A percentile compares a stretch with the other conserved stretches of the same genome.
Conservation (phyloP, 2,329 filamentous ascomycete genomes). For the Colletotrichum phormii region DNA sequence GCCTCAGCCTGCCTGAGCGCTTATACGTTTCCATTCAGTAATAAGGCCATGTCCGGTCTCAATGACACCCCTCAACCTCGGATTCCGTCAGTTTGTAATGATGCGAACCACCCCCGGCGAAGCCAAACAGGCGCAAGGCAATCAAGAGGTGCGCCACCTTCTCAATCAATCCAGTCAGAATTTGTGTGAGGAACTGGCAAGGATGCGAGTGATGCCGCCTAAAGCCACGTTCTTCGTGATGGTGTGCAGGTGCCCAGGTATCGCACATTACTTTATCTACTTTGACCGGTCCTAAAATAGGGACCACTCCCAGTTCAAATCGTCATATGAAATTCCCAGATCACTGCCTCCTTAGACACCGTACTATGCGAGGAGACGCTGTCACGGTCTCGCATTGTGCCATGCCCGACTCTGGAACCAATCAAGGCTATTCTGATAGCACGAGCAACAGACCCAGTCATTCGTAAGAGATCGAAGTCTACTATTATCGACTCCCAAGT, state of each 20-base stretch:
- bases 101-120: neutral
- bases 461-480: neutral
- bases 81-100: too few relatives aligned
- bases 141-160: neutral
- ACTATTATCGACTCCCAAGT: too few relatives aligned
- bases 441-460: too few relatives aligned
- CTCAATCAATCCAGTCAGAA: neutral
- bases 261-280: neutral
- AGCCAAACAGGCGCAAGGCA: neutral
- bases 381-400: neutral
- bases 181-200: neutral
- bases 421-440: too few relatives aligned
- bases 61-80: too few relatives aligned
- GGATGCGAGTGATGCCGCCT: neutral
- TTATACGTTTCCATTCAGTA: too few relatives aligned
- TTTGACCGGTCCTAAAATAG: conserved; percentile 1
- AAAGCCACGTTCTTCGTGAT: neutral
- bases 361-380: neutral
- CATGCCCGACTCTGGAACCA: neutral
- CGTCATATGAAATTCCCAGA: neutral
- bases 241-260: neutral
- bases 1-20: too few relatives aligned
- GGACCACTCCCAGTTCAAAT: neutral
- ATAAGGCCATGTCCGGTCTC: too few relatives aligned
- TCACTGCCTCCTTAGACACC: neutral